Base-by-base conservation (phyloP, 2,329 filamentous ascomycete species). In the Pezizomycotina sp. region DNA sequence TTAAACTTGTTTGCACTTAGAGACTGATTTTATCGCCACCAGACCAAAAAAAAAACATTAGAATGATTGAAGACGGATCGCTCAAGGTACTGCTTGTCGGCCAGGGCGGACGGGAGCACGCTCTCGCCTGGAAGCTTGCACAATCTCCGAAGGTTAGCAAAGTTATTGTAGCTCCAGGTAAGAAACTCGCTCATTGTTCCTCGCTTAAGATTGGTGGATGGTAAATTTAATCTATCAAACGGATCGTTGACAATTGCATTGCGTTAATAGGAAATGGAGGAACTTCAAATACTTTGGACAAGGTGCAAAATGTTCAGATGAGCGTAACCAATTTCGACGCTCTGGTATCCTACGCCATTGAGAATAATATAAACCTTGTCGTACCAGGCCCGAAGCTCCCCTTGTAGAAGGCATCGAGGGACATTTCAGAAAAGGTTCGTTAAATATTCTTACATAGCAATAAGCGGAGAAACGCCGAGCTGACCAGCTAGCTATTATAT, bases 71-170 rank as follows among this genome's bases (percentile, higher is more conserved):
- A 25, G 36, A 44, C 27, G 44, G 31, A 31, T 48, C 58, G 20
- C 65, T 82, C 46, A 69, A 74, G 50, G 67, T 93, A 50, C 74
- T 95, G 46, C 73, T 95, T 46, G 74, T 95, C 48, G 86, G 89
- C 53, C 92, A 86, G 55, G 89, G 89, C 49, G 89, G 86, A 51
- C 75, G 89, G 52, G 89, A 98, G 62, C 83, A 95, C 60, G 81
- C 84, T 29, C 69, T 93, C 46, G 83, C 84, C 26, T 95, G 84
- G 84, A 93, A 91, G 61, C 65, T 95, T 45, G 72, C 75, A 53
- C 77, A 92, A 57, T 92, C 83, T 10, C 65, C 74, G 26, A 66
- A 68, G 28, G 80, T 92, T 43, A 72, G 81, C 52, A 68, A 73
- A 50, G 86, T 95, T 55, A 64, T 68, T 49, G 69, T 62, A 27